Percentiles rank a stretch among this genome's conserved stretches.
Conservation (phyloP, 306 rosid genomes). For the Cucumis sativus region DNA sequence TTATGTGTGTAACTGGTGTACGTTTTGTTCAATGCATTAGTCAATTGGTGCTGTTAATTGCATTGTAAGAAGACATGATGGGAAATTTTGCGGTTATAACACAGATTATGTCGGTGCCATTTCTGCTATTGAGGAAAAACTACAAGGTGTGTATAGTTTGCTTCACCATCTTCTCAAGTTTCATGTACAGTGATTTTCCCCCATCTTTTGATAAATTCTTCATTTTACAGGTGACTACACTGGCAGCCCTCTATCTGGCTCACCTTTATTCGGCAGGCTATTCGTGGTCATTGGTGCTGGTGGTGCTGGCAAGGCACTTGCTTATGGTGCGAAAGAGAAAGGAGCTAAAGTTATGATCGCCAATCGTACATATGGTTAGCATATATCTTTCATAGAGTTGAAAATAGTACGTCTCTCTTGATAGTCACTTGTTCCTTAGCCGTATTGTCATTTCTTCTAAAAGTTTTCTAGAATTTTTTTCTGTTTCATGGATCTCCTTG, state of each 20-base stretch:
- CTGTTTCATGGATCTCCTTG: not conserved
- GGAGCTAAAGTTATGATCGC: constrained; percentile 71
- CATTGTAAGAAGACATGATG: constrained; percentile 49
- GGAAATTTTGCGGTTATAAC: constrained; percentile 44
- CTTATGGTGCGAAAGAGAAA: constrained; percentile 57
- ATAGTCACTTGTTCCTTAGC: not conserved
- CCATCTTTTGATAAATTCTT: not conserved
- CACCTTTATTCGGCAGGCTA: constrained; percentile 45
- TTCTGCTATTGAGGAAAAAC: constrained; percentile 52
- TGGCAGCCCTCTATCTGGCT: constrained; percentile 17
- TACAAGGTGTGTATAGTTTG: constrained; percentile 24
- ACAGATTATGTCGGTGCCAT: constrained; percentile 59
- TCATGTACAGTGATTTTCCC: not conserved
- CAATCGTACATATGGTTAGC: constrained; percentile 34
- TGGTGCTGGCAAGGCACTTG: constrained; percentile 70
- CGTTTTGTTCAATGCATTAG: constrained; percentile 17
- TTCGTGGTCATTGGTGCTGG: constrained; percentile 68
- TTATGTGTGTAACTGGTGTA: not conserved
- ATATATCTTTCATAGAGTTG: not conserved
- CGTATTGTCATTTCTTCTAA: not conserved
- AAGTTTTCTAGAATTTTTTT: not conserved
- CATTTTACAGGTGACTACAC: constrained; percentile 17
- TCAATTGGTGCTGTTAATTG: constrained; percentile 62
- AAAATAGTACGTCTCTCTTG: not conserved
- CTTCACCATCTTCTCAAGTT: not conserved